Evolutionary conservation across 768 basidiomycete genomes (phyloP).

Genomic region (Pulveroboletus sp.): DNA sequence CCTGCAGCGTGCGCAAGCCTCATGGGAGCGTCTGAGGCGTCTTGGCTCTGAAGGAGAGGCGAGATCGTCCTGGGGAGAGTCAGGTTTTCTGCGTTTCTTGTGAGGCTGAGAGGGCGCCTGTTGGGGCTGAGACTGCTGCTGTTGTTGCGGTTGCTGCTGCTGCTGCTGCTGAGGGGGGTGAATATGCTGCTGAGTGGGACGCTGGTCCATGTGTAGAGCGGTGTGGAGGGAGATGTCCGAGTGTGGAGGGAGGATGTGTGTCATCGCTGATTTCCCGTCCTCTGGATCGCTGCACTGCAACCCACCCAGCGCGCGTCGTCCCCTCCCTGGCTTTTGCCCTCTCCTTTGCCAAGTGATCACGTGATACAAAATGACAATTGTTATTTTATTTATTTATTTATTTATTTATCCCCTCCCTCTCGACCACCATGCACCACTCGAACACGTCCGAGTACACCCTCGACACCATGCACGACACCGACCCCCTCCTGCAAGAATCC

Average conservation of each 20-base stretch:
- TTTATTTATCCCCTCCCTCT: background rate
- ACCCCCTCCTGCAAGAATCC: constrained; percentile 32
- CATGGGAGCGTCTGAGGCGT: constrained; percentile 81
- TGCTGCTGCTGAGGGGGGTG: constrained; percentile 32
- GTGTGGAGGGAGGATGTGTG: constrained; percentile 46
- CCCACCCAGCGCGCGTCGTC: constrained; percentile 3
- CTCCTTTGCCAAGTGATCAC: constrained; percentile 26
- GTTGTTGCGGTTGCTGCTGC: constrained; percentile 22
- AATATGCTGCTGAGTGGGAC: constrained; percentile 42
- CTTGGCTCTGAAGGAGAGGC: constrained; percentile 63
- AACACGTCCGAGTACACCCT: constrained; percentile 61
- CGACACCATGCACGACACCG: constrained; percentile 44
- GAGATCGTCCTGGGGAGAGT: constrained; percentile 51
- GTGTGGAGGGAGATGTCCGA: constrained; percentile 51
- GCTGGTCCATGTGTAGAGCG: constrained; percentile 66
- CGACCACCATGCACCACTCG: constrained; percentile 23
- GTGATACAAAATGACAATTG: constrained; percentile 6
- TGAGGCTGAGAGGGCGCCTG: constrained; percentile 33
- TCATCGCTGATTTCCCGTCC: constrained; percentile 33
- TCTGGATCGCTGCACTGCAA: background rate
- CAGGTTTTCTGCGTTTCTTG: constrained; percentile 61
- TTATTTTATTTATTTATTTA: constrained; percentile 3
- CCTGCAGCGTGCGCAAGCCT: constrained; percentile 90
- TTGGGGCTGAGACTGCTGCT: constrained; percentile 29
- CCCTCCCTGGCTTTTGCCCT: background rate